A percentile compares a stretch with the other conserved stretches of the same genome.
phyloP scores from a whole-genome alignment of 768 basidiomycete genomes.

The Termitomyces sp. region DNA sequence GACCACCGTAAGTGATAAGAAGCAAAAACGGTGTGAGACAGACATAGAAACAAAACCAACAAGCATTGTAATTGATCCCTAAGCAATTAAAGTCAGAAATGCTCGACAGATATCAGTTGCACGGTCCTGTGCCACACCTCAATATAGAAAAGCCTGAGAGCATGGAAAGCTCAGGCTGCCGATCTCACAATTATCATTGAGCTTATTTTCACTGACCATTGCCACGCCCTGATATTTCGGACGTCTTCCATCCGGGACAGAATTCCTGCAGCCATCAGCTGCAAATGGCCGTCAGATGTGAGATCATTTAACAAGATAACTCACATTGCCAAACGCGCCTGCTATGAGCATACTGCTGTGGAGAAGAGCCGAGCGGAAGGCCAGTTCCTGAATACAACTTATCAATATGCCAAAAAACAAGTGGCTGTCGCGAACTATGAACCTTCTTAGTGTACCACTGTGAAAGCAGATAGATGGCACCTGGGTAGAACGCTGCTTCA shows the following conservation, averaged over 20 bases:
- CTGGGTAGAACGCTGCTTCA: slow-evolving; percentile 65
- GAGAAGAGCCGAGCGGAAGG: slow-evolving; percentile 55
- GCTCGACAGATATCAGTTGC: background rate
- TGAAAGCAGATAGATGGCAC: slow-evolving; percentile 40
- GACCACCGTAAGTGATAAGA: background rate
- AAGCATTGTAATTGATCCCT: slow-evolving; percentile 62
- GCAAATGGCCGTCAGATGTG: background rate
- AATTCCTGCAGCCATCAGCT: slow-evolving; percentile 72
- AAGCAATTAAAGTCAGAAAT: background rate
- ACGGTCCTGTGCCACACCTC: slow-evolving; percentile 33
- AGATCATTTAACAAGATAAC: slow-evolving; percentile 9
- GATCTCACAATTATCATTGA: background rate
- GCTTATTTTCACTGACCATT: slow-evolving; percentile 36
- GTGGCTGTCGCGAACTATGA: background rate
- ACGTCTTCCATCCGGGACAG: slow-evolving; percentile 62
- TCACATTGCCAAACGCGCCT: slow-evolving; percentile 60
- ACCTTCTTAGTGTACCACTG: slow-evolving; percentile 57
- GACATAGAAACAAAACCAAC: slow-evolving; percentile 53
- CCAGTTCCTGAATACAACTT: slow-evolving; percentile 42
- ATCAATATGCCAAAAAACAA: background rate
- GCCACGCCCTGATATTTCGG: slow-evolving; percentile 61
- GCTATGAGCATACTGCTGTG: slow-evolving; percentile 55
- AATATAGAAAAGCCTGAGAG: slow-evolving; percentile 59
- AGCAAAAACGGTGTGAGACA: slow-evolving; percentile 8
- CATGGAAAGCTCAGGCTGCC: background rate